phyloP scores from a whole-genome alignment of 2,329 filamentous ascomycete species.

The Paramyrothecium sp. region DNA sequence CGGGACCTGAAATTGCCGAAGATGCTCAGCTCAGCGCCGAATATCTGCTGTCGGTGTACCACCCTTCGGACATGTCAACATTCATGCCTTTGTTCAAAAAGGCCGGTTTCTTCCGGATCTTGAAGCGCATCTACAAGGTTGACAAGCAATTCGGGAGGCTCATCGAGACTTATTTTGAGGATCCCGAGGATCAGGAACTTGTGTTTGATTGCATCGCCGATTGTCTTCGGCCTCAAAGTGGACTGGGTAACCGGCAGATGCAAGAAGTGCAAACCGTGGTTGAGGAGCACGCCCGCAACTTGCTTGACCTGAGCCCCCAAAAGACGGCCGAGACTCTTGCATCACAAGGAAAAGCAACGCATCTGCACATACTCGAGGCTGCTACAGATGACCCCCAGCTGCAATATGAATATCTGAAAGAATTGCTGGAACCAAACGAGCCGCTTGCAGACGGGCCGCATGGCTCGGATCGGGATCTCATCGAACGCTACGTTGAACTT shows the following conservation, averaged over 20 bases:
- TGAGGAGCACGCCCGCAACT: slow-evolving; percentile 59
- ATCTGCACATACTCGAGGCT: slow-evolving; percentile 63
- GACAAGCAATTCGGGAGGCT: slow-evolving; percentile 80
- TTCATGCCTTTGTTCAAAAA: slow-evolving; percentile 76
- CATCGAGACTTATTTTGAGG: slow-evolving; percentile 80
- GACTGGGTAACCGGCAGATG: slow-evolving; percentile 66
- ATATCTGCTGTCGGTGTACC: slow-evolving; percentile 90
- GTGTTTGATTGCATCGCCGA: slow-evolving; percentile 80
- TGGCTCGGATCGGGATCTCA: slow-evolving; percentile 56
- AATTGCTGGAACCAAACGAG: slow-evolving; percentile 66
- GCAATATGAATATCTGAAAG: slow-evolving; percentile 75
- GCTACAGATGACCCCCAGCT: slow-evolving; percentile 59
- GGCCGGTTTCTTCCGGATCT: slow-evolving; percentile 84
- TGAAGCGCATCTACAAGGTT: slow-evolving; percentile 82
- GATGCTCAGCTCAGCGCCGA: slow-evolving; percentile 97
- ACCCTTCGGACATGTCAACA: slow-evolving; percentile 75
- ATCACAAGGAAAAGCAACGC: slow-evolving; percentile 59
- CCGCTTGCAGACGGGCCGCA: slow-evolving; percentile 29
- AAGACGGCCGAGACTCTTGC: slow-evolving; percentile 66
- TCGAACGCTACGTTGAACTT: slow-evolving; percentile 83
- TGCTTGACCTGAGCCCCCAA: slow-evolving; percentile 66
- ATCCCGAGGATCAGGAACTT: slow-evolving; percentile 69
- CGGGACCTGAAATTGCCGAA: slow-evolving; percentile 75
- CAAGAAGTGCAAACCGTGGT: slow-evolving; percentile 70
- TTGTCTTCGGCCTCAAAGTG: slow-evolving; percentile 65